phyloP scores from a whole-genome alignment of 2,329 filamentous ascomycete genomes.

The Dendryphion nanum region DNA sequence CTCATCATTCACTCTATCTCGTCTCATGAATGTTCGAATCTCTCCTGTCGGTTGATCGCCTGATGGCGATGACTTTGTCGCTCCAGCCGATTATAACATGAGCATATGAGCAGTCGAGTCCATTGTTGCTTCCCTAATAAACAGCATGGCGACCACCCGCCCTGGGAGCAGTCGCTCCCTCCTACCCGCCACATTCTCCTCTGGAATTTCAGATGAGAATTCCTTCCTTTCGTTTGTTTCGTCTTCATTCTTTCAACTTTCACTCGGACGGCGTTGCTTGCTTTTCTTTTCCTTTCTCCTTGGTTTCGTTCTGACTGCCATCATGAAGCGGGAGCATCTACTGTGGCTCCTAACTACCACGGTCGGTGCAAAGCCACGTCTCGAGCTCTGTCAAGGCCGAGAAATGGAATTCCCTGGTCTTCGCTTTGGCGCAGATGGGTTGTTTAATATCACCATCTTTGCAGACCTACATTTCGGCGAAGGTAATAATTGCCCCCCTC shows the following conservation, averaged over 20 bases:
- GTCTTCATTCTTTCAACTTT: constrained; percentile 6
- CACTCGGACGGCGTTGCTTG: constrained; percentile 4
- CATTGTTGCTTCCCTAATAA: no score
- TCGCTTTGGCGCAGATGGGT: constrained; percentile 29
- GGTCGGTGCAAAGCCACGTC: constrained; percentile 7
- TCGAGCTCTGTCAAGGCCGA: constrained; percentile 2
- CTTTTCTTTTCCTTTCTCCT: constrained; percentile 11
- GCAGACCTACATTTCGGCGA: constrained; percentile 72
- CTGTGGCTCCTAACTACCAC: constrained; percentile 11
- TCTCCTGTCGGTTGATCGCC: no score
- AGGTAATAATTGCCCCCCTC: no score
- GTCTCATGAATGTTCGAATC: no score
- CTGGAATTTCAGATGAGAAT: not conserved
- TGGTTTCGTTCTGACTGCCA: constrained; percentile 9
- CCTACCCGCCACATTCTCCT: not conserved
- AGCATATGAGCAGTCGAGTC: no score
- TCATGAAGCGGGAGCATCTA: constrained; percentile 16
- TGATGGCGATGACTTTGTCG: no score
- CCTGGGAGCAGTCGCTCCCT: no score
- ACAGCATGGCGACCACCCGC: no score
- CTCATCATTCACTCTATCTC: no score
- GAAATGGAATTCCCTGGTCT: constrained; percentile 21
- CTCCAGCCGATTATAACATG: no score
- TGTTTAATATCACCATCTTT: constrained; percentile 59
- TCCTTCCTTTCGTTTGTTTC: constrained; percentile 1